These are phyloP conservation scores for Wickerhamiella brachini DNA, from an alignment of 805 yeast species.

Conservation along the genomic window DNA sequence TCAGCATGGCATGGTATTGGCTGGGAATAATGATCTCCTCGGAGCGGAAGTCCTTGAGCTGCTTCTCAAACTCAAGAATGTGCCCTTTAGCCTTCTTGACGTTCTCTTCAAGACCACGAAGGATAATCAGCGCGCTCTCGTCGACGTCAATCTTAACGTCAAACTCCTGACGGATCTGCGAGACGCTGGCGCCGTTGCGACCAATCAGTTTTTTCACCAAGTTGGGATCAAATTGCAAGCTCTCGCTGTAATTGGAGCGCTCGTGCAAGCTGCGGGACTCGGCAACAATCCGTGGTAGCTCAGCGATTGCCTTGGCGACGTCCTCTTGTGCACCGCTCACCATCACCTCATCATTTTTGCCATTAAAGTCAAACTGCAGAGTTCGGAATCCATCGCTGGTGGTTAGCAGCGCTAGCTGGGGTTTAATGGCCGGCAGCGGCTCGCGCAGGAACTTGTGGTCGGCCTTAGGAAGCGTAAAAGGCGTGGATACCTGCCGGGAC, in stretches of 20 bases:
- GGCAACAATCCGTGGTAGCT: constrained; percentile 39
- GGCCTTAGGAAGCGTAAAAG: constrained; percentile 36
- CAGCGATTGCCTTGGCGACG: constrained; percentile 40
- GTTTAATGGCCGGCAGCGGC: constrained; percentile 25
- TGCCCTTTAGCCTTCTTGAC: constrained; percentile 57
- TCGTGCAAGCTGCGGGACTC: constrained; percentile 41
- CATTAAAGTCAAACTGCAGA: constrained; percentile 20
- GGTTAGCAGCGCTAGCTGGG: constrained; percentile 3
- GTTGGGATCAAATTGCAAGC: constrained; percentile 47
- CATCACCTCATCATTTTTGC: constrained; percentile 37
- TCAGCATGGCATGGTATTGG: constrained; percentile 65
- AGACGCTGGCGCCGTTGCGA: constrained; percentile 66
- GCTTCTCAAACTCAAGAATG: constrained; percentile 46
- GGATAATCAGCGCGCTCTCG: constrained; percentile 39
- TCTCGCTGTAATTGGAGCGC: constrained; percentile 31
- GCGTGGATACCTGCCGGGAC: constrained; percentile 35
- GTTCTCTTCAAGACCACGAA: constrained; percentile 68
- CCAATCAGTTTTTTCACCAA: constrained; percentile 78
- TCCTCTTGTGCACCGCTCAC: constrained; percentile 59
- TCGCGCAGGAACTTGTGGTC: constrained; percentile 51
- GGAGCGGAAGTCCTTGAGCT: constrained; percentile 70
- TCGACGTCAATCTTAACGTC: constrained; percentile 67
- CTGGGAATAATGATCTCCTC: constrained; percentile 55
- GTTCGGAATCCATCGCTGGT: constrained; percentile 16
- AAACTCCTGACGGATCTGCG: constrained; percentile 53